Evolutionary conservation across 192 early-diverging fungal genomes (phyloP).

Genomic region (Podila clonocystis): DNA sequence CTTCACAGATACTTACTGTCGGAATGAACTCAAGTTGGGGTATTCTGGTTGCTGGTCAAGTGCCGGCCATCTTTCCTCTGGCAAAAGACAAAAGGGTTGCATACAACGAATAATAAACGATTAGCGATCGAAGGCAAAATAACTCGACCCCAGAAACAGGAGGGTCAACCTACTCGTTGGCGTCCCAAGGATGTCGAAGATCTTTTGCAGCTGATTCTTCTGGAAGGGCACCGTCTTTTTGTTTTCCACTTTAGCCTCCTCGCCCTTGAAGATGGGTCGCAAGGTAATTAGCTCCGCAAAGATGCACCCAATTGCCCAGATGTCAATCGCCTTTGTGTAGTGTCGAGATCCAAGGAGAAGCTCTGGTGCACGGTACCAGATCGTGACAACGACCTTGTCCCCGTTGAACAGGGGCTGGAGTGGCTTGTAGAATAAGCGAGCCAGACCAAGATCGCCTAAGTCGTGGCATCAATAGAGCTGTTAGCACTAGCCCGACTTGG

Average conservation of each 20-base stretch:
- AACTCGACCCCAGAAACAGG: too few relatives aligned
- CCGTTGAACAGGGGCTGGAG: constrained; percentile 82
- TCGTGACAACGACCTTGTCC: constrained; percentile 91
- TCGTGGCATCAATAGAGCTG: background rate
- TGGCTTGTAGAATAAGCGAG: constrained; percentile 80
- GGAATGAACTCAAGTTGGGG: constrained; percentile 66
- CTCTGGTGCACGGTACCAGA: constrained; percentile 98
- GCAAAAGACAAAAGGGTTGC: background rate
- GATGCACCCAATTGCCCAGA: constrained; percentile 94
- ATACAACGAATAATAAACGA: background rate
- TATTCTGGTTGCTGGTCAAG: constrained; percentile 79
- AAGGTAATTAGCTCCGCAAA: constrained; percentile 90
- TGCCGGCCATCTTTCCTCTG: constrained; percentile 80
- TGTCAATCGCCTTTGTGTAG: constrained; percentile 84
- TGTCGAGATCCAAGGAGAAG: constrained; percentile 86
- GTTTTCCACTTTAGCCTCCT: constrained; percentile 84
- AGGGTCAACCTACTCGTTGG: constrained; percentile 67
- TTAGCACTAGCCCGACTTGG: background rate
- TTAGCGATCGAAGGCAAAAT: too few relatives aligned
- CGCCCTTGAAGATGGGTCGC: constrained; percentile 91
- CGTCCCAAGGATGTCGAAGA: constrained; percentile 88
- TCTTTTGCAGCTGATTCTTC: constrained; percentile 84
- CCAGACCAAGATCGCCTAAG: constrained; percentile 91
- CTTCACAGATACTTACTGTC: constrained; percentile 57
- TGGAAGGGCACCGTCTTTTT: constrained; percentile 89